Base-by-base conservation (phyloP, 192 early-diverging fungal genomes). In the Gonapodya sp. region DNA sequence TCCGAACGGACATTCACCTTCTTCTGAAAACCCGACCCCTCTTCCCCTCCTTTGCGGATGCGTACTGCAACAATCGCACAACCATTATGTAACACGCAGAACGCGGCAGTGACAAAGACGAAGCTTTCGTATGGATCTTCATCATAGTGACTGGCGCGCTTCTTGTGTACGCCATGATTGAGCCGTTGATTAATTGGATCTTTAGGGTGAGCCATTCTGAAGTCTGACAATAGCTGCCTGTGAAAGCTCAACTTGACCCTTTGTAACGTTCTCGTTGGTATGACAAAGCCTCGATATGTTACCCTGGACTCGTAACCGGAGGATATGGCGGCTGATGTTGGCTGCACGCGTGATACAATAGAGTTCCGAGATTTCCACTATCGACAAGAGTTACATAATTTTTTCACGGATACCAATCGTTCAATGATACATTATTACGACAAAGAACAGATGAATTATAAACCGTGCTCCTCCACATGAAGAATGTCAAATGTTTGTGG, bases 61-160 rank as follows among this genome's bases (percentile, higher is more conserved):
- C 46, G 8, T 16, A 16, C 46, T 16, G 8, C 8, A 16, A 24
- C 46, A 64, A 64, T 64, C 24, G 8, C 46, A 64, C 46, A 64
- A 64, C 46, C 46, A 8, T 16, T 24, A 16, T 64, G n/a, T n/a
- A n/a, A n/a, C n/a, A n/a, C 64, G 64, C 30, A 79, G 78, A 82
- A 33, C 82, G 82, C 1, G 82, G 82, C 0, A 80, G 78, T 36
- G 32, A 34, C 73, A 82, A 82, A 46, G 82, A 82, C 73, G 82
- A 82, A 79, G 73, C 80, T 2, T 79, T 82, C 36, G 46, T 82
- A 0, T 79, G 34, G 35, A 31, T 73, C 34, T 82, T 82, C 33
- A 36, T 82, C n/a, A 34, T 80, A 72, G 73, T 80, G 34, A 82
- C 82, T 14, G 1, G 37, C 0, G 33, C 33, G 2, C 79, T 82